A percentile compares a stretch with the other conserved stretches of the same genome.
These are phyloP conservation scores for Mrakiaceae sp. DNA, from an alignment of 1,284 basidiomycete genomes.

Conservation along the genomic window DNA sequence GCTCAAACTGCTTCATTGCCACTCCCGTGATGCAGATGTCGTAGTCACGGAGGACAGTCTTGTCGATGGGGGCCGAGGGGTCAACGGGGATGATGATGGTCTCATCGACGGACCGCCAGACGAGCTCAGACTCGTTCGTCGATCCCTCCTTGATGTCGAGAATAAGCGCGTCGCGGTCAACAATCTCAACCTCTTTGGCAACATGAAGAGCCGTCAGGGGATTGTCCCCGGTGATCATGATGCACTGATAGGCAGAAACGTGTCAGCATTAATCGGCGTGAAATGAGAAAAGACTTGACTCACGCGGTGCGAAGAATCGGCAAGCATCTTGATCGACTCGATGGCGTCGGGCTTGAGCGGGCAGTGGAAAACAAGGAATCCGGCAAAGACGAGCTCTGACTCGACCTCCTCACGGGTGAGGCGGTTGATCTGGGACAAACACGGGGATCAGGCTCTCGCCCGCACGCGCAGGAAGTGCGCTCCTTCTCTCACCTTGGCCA, in stretches of 20 bases:
- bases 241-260: conserved; percentile 45
- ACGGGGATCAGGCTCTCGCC: neutral
- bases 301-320: conserved; percentile 86
- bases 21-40: conserved; percentile 91
- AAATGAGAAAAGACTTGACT: conserved; percentile 29
- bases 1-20: conserved; percentile 73
- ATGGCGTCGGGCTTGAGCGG: conserved; percentile 89
- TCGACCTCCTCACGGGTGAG: conserved; percentile 68
- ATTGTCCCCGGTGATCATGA: conserved; percentile 98
- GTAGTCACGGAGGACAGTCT: conserved; percentile 63
- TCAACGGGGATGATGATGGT: conserved; percentile 71
- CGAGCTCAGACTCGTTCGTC: conserved; percentile 59
- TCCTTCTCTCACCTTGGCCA: conserved; percentile 46
- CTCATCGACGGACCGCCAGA: conserved; percentile 89
- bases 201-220: conserved; percentile 90
- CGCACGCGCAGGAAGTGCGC: neutral
- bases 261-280: neutral
- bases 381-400: conserved; percentile 62
- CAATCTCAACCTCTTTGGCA: conserved; percentile 85
- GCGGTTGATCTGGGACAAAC: conserved; percentile 60
- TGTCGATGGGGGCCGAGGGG: conserved; percentile 62
- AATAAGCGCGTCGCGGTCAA: conserved; percentile 83
- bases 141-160: conserved; percentile 77
- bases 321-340: conserved; percentile 76
- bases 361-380: conserved; percentile 93